Conservation (phyloP, 2,329 filamentous ascomycete species). For the Anthostomella pinea region DNA sequence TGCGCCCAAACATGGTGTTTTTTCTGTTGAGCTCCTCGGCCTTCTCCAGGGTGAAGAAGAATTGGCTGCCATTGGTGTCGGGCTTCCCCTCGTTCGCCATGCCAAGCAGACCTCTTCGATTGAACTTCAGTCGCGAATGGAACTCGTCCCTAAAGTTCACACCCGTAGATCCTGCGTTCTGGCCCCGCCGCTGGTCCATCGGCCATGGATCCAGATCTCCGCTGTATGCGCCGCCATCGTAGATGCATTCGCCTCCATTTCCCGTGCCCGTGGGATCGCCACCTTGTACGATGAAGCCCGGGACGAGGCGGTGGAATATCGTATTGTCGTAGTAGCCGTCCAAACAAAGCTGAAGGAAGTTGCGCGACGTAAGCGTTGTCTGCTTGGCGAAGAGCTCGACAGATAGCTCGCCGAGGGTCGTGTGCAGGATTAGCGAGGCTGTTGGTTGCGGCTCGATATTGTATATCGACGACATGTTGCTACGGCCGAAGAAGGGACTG, state of each 20-base stretch:
- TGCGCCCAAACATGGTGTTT: conserved; percentile 90
- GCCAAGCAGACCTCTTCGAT: conserved; percentile 82
- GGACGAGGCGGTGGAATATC: conserved; percentile 88
- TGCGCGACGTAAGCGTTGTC: conserved; percentile 84
- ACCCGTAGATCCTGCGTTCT: conserved; percentile 57
- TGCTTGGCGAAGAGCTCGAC: conserved; percentile 96
- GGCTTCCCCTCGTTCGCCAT: conserved; percentile 86
- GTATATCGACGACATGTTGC: conserved; percentile 80
- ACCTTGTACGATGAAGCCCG: conserved; percentile 90
- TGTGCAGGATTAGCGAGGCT: conserved; percentile 86
- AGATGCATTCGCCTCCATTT: conserved; percentile 87
- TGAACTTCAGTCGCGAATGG: conserved; percentile 89
- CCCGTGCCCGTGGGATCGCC: conserved; percentile 93
- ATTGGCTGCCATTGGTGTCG: conserved; percentile 89
- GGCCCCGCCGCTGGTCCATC: conserved; percentile 61
- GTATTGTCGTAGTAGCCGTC: conserved; percentile 95
- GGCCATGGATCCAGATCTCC: conserved; percentile 71
- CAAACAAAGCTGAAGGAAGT: conserved; percentile 92
- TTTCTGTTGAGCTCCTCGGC: conserved; percentile 81
- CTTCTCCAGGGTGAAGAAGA: conserved; percentile 90
- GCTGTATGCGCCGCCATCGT: conserved; percentile 76
- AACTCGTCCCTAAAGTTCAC: conserved; percentile 79
- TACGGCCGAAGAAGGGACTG: neutral
- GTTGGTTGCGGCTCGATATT: conserved; percentile 94
- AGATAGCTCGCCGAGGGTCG: conserved; percentile 82